phyloP scores from a whole-genome alignment of 2,329 filamentous ascomycete species.

The Periconia sp. region DNA sequence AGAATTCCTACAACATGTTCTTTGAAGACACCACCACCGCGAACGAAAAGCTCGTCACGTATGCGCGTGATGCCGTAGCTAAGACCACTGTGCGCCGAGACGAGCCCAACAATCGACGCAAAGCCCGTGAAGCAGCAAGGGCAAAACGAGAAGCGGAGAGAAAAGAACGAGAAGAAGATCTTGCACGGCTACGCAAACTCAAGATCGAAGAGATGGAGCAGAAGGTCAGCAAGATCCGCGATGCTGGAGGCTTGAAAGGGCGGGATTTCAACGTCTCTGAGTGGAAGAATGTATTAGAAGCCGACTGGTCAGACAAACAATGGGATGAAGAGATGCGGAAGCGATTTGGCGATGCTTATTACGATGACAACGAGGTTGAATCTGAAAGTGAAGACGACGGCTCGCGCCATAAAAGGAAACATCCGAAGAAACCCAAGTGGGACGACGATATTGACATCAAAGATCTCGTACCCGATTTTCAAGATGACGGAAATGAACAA shows the following conservation, averaged over 20 bases:
- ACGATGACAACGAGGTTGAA: conserved; percentile 68
- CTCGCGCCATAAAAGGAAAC: conserved; percentile 58
- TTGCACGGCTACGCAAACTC: conserved; percentile 81
- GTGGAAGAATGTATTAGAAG: conserved; percentile 84
- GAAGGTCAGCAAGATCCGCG: conserved; percentile 86
- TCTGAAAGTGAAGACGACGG: conserved; percentile 45
- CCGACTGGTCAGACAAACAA: conserved; percentile 83
- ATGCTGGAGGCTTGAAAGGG: conserved; percentile 80
- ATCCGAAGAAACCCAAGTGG: conserved; percentile 85
- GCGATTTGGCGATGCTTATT: conserved; percentile 90
- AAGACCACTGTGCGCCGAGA: conserved; percentile 86
- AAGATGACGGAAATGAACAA: conserved; percentile 71
- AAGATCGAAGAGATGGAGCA: conserved; percentile 90
- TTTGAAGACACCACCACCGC: conserved; percentile 91
- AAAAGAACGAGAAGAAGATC: conserved; percentile 76
- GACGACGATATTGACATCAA: conserved; percentile 98
- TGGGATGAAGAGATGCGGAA: conserved; percentile 93
- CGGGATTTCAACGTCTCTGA: conserved; percentile 74
- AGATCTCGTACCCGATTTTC: conserved; percentile 86
- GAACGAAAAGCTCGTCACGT: conserved; percentile 86
- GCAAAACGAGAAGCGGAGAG: conserved; percentile 81
- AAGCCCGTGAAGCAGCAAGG: conserved; percentile 77
- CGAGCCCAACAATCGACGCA: conserved; percentile 77
- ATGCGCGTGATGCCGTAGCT: conserved; percentile 83
- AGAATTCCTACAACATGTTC: conserved; percentile 92